Conservation (phyloP, 2,329 filamentous ascomycete species). For the Talaromyces amestolkiae region DNA sequence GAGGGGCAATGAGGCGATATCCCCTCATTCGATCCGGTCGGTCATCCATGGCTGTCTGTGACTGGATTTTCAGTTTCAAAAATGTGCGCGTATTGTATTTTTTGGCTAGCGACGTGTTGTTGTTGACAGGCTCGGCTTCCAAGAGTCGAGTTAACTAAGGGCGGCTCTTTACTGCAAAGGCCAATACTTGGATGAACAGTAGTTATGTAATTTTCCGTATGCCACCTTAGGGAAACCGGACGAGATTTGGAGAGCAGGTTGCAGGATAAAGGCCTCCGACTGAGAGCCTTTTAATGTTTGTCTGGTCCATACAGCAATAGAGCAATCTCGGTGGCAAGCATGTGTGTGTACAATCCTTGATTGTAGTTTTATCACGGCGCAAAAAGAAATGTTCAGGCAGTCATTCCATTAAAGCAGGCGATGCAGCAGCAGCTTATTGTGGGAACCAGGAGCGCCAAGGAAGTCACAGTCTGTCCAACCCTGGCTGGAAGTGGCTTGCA, state of each 20-base stretch:
- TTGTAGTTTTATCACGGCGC: neutral
- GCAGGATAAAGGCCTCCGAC: conserved; percentile 5
- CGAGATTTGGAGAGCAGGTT: neutral
- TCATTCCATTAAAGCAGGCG: neutral
- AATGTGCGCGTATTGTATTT: neutral
- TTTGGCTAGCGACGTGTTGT: neutral
- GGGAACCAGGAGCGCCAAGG: conserved; percentile 1
- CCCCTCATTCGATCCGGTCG: conserved; percentile 9
- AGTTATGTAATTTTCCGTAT: conserved; percentile 1
- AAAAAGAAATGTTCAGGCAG: conserved; percentile 3
- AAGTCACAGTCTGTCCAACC: neutral
- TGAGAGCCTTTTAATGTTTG: conserved; percentile 1
- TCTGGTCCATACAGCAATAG: conserved; percentile 8
- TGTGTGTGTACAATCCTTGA: neutral
- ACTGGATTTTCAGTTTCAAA: neutral
- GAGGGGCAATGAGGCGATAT: conserved; percentile 17
- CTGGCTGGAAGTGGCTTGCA: neutral
- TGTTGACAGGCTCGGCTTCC: neutral
- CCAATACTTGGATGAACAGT: neutral
- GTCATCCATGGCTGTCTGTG: conserved; percentile 11
- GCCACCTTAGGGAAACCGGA: neutral
- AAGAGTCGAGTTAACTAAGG: neutral
- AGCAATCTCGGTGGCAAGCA: neutral
- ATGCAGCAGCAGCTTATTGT: conserved; percentile 9
- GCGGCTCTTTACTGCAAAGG: neutral